Evolutionary conservation across 768 basidiomycete genomes (phyloP).

Genomic region (Termitomyces titanicus): DNA sequence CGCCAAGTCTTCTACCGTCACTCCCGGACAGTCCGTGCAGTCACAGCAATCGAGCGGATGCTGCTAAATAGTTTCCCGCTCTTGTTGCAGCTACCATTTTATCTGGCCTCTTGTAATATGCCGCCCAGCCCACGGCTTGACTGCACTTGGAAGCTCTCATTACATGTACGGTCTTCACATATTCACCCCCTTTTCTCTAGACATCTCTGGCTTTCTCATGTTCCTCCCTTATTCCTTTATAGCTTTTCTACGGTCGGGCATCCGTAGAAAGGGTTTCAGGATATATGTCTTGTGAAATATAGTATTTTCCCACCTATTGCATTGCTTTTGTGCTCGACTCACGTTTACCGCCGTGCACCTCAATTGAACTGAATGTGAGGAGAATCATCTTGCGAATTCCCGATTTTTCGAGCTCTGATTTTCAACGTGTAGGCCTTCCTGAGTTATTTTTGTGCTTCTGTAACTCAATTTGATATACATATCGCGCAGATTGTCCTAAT

Average conservation of each 20-base stretch:
- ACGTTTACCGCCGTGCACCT: not conserved
- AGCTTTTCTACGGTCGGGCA: slow-evolving; percentile 14
- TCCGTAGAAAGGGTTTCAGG: slow-evolving; percentile 13
- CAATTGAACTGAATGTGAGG: slow-evolving; percentile 3
- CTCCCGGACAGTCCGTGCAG: slow-evolving; percentile 80
- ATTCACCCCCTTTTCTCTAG: slow-evolving; percentile 33
- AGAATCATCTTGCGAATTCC: not conserved
- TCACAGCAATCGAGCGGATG: slow-evolving; percentile 72
- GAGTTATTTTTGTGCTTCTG: not conserved
- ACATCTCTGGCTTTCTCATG: slow-evolving; percentile 20
- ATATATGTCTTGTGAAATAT: slow-evolving; percentile 19
- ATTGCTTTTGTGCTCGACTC: not conserved
- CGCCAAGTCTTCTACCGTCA: slow-evolving; percentile 80
- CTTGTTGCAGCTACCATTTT: not conserved
- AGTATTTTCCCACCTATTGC: slow-evolving; percentile 13
- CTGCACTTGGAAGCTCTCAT: slow-evolving; percentile 17
- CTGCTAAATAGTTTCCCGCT: slow-evolving; percentile 51
- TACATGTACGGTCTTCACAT: slow-evolving; percentile 33
- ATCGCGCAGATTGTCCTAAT: not conserved
- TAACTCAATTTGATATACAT: not conserved
- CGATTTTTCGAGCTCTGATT: slow-evolving; percentile 4
- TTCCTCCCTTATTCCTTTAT: slow-evolving; percentile 7
- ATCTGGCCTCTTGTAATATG: slow-evolving; percentile 10
- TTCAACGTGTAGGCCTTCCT: slow-evolving; percentile 5
- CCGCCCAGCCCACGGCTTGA: slow-evolving; percentile 12